These are phyloP conservation scores for Stemphylium vesicarium DNA, from an alignment of 2,329 filamentous ascomycete species.

Conservation along the genomic window DNA sequence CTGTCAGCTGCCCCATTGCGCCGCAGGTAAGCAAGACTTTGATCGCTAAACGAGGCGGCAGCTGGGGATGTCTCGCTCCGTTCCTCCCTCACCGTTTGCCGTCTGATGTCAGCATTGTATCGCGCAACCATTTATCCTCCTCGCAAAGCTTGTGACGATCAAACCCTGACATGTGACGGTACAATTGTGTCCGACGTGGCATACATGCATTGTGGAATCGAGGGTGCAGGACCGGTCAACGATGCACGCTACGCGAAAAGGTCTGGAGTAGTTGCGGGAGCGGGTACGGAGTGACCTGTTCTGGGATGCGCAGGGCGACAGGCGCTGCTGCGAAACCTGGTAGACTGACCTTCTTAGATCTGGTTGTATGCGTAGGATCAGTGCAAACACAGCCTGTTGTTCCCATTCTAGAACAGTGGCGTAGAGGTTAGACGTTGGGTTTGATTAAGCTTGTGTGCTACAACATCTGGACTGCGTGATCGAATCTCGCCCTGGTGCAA, in stretches of 20 bases:
- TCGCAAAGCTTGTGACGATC: conserved; percentile 1
- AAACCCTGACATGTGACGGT: too few species aligned
- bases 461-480: conserved; percentile 6
- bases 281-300: conserved; percentile 4
- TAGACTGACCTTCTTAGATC: neutral
- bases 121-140: neutral
- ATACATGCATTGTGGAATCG: neutral
- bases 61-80: conserved; percentile 8
- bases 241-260: conserved; percentile 1
- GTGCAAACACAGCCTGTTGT: neutral
- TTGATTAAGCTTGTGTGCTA: conserved; percentile 8
- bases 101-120: conserved; percentile 21
- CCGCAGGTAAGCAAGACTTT: neutral
- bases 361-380: neutral
- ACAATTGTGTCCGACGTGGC: neutral
- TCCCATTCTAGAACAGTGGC: neutral
- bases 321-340: conserved; percentile 1
- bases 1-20: neutral
- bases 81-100: conserved; percentile 20
- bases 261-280: conserved; percentile 8
- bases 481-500: conserved; percentile 1
- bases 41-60: conserved; percentile 2
- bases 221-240: neutral
- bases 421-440: neutral
- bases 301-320: neutral